Base-by-base conservation (phyloP, 2,329 filamentous ascomycete species). In the Aspergillus hortae region DNA sequence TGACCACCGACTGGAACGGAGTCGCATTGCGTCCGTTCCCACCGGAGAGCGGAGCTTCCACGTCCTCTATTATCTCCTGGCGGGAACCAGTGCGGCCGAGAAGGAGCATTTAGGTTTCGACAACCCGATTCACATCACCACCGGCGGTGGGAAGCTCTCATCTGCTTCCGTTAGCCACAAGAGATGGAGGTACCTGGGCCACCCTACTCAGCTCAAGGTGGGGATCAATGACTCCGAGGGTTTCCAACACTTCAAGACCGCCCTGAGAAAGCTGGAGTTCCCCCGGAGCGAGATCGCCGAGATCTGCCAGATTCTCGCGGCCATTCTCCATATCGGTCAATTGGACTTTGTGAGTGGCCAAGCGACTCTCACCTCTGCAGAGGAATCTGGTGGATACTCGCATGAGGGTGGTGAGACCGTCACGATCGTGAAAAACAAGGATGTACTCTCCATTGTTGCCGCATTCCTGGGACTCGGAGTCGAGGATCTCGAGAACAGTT, bases 1-100 rank as follows among this genome's bases (percentile, higher is more conserved):
- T 42, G 92, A 97, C 62, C 94, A 99, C 70, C 84, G 94, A 60
- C 77, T 99, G 44, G 94, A 99, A 73, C 81, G 94, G 52, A 96
- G 91, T 73, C 84, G 94, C 57, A 91, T 99, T 57, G 86, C 94
- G 25, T 85, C 90, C 38, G 92, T 97, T 0, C 94, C 94, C 0
- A 96, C 94, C 0, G 94, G 94, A 62, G 94, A 99, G 74, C 87
- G 94, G 42, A 97, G 94, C 70, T 97, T 96, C 69, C 94, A 99
- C 72, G 83, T 95, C 23, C 79, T 99, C 7, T 99, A 99, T 77
- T 99, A 99, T 69, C 83, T 99, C 4, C 77, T 99, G 27, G 88
- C 92, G 1, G 94, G 94, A 51, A 97, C 94, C 11, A 96, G 91
- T 63, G 80, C 84, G 3, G 90, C 90, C 3, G 94, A 99, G 70